phyloP scores from a whole-genome alignment of 805 yeast genomes.

The Pichia cephalocereana region DNA sequence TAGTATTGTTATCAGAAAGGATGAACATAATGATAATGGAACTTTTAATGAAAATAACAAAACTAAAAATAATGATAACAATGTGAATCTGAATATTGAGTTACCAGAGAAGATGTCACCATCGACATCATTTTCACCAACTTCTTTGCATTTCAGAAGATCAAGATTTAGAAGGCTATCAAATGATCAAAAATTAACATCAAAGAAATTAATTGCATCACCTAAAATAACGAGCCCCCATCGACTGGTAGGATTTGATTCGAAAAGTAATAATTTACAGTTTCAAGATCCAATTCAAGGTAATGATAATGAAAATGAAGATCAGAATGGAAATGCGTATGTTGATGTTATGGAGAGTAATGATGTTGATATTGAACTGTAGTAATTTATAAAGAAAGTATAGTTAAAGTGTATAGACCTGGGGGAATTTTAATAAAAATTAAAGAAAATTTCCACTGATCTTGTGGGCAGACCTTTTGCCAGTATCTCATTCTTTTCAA shows the following conservation, averaged over 20 bases:
- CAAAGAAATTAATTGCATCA: slow-evolving; percentile 10
- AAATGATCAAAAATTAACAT: slow-evolving; percentile 5
- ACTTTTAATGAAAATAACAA: neutral
- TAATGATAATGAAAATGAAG: neutral
- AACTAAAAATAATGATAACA: neutral
- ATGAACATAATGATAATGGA: neutral
- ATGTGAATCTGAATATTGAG: neutral
- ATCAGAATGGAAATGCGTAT: neutral
- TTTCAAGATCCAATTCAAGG: neutral
- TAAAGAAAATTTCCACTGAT: no score
- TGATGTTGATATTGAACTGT: neutral
- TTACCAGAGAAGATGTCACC: neutral
- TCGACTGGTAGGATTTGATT: slow-evolving; percentile 13
- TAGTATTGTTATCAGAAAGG: slow-evolving; percentile 3
- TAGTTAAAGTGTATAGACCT: no score
- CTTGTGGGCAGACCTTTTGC: no score
- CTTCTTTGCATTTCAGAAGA: neutral
- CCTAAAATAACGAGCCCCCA: slow-evolving; percentile 14
- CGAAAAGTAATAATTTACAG: slow-evolving; percentile 4
- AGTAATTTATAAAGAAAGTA: neutral
- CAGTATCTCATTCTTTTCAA: no score
- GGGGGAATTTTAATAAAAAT: no score
- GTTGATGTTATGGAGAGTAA: neutral
- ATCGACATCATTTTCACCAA: neutral
- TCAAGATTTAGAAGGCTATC: neutral